Percentiles rank a stretch among this genome's conserved stretches.
These are phyloP conservation scores for Yarrowia sp. DNA, from an alignment of 805 yeast species.

Conservation along the genomic window DNA sequence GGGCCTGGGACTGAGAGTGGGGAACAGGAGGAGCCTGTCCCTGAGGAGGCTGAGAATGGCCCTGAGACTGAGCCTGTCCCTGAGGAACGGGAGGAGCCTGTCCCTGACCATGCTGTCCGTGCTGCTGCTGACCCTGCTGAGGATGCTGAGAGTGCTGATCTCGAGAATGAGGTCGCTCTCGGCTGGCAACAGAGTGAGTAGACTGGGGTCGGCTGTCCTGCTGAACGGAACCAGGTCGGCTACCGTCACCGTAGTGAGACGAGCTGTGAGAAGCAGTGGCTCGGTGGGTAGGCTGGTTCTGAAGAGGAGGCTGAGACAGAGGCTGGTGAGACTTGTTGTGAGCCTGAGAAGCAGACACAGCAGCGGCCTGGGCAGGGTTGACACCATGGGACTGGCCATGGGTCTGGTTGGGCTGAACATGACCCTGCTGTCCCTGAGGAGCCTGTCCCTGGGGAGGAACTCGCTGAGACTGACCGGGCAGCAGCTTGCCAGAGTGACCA, in stretches of 20 bases:
- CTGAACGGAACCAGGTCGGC: conserved; percentile 3
- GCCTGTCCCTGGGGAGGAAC: neutral
- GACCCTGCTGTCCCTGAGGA: neutral
- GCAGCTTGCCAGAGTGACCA: neutral
- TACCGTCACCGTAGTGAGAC: conserved; percentile 1
- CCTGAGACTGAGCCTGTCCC: neutral
- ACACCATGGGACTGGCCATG: neutral
- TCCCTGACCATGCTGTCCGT: neutral
- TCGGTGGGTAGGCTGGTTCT: neutral
- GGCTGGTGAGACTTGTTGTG: conserved; percentile 6
- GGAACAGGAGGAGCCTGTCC: neutral
- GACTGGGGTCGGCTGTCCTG: conserved; percentile 20
- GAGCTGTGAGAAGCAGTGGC: conserved; percentile 5
- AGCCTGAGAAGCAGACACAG: neutral
- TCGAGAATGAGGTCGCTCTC: conserved; percentile 1
- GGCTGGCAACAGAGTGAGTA: neutral
- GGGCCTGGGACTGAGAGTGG: neutral
- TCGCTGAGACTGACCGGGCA: conserved; percentile 1
- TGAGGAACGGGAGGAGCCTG: neutral
- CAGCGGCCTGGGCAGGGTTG: conserved; percentile 5
- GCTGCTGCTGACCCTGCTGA: neutral
- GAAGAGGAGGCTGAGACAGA: conserved; percentile 4
- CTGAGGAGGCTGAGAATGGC: neutral
- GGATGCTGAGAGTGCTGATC: neutral
- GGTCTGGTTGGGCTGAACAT: conserved; percentile 6